A percentile compares a stretch with the other conserved stretches of the same genome.
Evolutionary conservation across 352 stramenopile species (phyloP).

Genomic region (Phytophthora aleatoria): DNA sequence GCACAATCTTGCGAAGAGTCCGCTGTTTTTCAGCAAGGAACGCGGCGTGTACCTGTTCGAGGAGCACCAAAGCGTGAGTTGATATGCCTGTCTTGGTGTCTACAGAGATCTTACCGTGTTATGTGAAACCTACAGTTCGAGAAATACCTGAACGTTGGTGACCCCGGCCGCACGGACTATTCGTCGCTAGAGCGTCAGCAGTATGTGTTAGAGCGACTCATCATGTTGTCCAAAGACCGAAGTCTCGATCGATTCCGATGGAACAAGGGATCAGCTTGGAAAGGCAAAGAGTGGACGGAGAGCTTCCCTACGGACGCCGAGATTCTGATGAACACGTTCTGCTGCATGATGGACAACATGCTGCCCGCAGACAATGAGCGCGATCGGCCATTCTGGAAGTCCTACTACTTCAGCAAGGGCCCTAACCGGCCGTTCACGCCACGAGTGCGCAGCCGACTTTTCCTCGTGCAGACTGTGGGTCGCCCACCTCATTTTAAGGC

Average conservation of each 20-base stretch:
- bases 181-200: conserved; percentile 81
- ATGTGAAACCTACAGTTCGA: conserved; percentile 59
- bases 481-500: conserved; percentile 87
- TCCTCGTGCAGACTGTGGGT: conserved; percentile 75
- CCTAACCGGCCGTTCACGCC: conserved; percentile 78
- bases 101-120: conserved; percentile 4
- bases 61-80: conserved; percentile 74
- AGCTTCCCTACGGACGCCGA: conserved; percentile 78
- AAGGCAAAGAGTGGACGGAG: conserved; percentile 87
- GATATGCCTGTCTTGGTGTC: not conserved
- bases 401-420: conserved; percentile 78
- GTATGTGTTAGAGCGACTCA: conserved; percentile 83
- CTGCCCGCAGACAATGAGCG: conserved; percentile 75
- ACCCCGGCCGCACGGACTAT: conserved; percentile 70
- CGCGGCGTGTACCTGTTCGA: conserved; percentile 80
- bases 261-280: conserved; percentile 83
- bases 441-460: conserved; percentile 70
- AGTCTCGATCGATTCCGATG: conserved; percentile 85
- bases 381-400: conserved; percentile 83
- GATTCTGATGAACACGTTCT: conserved; percentile 90
- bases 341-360: conserved; percentile 89
- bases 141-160: conserved; percentile 88
- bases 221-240: conserved; percentile 88
- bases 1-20: conserved; percentile 57
- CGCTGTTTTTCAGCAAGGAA: conserved; percentile 79